Evolutionary conservation across 768 basidiomycete species (phyloP), one percentile per base, ranked within the genome.

Genomic region (Clitopilus passeckerianus): DNA sequence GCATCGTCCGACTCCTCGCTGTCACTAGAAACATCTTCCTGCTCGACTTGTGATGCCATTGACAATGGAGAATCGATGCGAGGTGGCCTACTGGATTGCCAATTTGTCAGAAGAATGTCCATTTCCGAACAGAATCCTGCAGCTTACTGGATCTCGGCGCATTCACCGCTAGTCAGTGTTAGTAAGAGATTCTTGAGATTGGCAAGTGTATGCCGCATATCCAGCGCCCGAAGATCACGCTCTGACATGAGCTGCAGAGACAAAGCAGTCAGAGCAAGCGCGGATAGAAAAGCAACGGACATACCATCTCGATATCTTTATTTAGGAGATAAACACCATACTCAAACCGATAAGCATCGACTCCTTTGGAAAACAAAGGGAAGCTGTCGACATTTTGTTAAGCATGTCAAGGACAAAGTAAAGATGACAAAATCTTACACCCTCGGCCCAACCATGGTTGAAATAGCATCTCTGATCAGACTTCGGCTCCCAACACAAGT

Each of bases 241-340:
- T 95, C 92, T 58, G 84, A 79, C 95, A 95, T 96, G 56, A 97
- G 83, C 95, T 98, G 66, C 18, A 41, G 60, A 37, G 57, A 54
- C 44, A 46, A 65, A 53, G 23, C 41, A 61, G 10, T 52, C 18
- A 60, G 59, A 27, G 52, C 44, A 66, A 52, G 43, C 20, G 37
- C 33, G 15, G n/a, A n/a, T 43, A 53, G 27, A 33, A 43, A 54
- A 50, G 56, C 50, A 27, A 43, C 44, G 23, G 23, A 63, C 81
- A 61, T 63, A 95, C 95, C 83, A 95, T 80, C 75, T 99, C 96
- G 64, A 99, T 95, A 72, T 99, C 82, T 73, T 98, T 99, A 77
- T 99, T 99, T 33, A 98, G 78, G 43, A 99, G 74, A 72, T 95
- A 98, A 4, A 98, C 96, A 3, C 88, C 97, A 75, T 98, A 99